Percentiles rank a stretch among this genome's conserved stretches.
Conservation (phyloP, 163 green algal species). For the Scenedesmus sp. region DNA sequence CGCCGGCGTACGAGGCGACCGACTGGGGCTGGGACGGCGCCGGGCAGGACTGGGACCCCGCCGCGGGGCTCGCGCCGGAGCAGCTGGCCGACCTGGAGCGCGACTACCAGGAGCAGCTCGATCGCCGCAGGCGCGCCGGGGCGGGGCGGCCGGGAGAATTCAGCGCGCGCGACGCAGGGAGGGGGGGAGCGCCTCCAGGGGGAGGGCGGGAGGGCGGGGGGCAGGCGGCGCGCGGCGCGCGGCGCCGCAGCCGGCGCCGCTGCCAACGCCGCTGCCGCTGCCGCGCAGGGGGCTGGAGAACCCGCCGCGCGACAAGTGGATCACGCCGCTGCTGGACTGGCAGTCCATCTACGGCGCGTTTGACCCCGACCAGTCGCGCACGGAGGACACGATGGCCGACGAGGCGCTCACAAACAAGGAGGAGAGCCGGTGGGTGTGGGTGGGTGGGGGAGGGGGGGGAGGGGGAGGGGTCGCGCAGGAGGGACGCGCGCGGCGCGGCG, state of each 20-base stretch:
- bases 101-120: constrained; percentile 25
- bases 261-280: too few species aligned
- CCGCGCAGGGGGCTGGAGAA: too few species aligned
- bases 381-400: constrained; percentile 50
- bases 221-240: too few species aligned
- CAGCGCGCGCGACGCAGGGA: too few species aligned
- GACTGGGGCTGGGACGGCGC: constrained; percentile 40
- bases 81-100: constrained; percentile 51
- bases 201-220: too few species aligned
- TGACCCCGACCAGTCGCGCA: constrained; percentile 63
- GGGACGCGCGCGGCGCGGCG: too few species aligned
- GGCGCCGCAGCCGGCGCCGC: too few species aligned
- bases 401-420: constrained; percentile 79
- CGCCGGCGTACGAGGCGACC: constrained; percentile 31
- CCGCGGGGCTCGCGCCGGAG: constrained; percentile 46
- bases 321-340: constrained; percentile 68
- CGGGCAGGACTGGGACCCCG: constrained; percentile 62
- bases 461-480: too few species aligned
- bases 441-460: too few species aligned
- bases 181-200: too few species aligned
- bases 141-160: too few species aligned
- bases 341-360: constrained; percentile 55
- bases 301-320: constrained; percentile 67
- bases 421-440: constrained; percentile 76
- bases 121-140: too few species aligned